Base-by-base conservation (phyloP, 2,329 filamentous ascomycete genomes). In the Cladosporium cucumerinum region DNA sequence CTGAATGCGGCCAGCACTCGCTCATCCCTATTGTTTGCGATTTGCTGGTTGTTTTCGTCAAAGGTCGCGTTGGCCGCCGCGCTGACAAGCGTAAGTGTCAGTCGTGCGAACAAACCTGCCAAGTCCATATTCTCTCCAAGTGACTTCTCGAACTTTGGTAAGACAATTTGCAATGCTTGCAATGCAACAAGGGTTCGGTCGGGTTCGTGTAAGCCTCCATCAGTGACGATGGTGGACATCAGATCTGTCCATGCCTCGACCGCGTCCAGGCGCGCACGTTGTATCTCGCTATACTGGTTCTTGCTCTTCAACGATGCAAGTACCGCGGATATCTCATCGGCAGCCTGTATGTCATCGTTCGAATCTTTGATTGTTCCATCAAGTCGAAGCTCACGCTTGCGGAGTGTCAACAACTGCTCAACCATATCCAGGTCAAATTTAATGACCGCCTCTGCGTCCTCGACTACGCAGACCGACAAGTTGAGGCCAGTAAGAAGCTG, bases 1-100 rank as follows among this genome's bases (percentile, higher is more conserved):
- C 96, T 91, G 82, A 99, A 97, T 4, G 98, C 85, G 73, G 97
- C 90, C 74, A 93, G 93, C 0, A 98, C 84, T 73, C 95, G 91
- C 36, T 95, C 87, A 28, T 94, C 83, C 74, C 92, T 92, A 39
- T 89, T 82, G 61, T 80, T 81, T 55, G 77, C 80, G 68, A 78
- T 77, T 61, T 80, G 80, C 32, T 78, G 80, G 3, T 78, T 77
- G 21, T 76, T 76, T 46, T 12, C 78, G 76, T 57, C 79, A 69
- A 78, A 89, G 81, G 75, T 93, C 21, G 70, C 65, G 54, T 63
- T 86, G 71, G 95, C 80, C 75, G 89, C 87, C 2, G 60, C 34
- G 74, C 88, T 90, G 4, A 93, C 82, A 1, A 95, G 80, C 23
- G 89, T 84, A 72, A 89, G 88, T 12, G 89, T 87, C n/a, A 97